Percentiles rank a stretch among this genome's conserved stretches.
phyloP scores from a whole-genome alignment of 768 basidiomycete species.

The Rhizopogon rudus region DNA sequence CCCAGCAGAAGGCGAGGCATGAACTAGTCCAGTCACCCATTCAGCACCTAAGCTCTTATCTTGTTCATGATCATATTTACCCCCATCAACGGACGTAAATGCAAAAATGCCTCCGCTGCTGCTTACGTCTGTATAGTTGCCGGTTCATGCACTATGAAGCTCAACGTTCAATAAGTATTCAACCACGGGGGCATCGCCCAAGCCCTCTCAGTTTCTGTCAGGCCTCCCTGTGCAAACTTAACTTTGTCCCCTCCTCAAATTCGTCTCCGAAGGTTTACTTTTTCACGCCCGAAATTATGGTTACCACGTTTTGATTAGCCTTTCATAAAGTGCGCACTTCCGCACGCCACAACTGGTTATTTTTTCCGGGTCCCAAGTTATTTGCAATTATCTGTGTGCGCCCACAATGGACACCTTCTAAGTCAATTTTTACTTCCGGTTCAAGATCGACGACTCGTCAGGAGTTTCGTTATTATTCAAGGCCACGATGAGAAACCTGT shows the following conservation, averaged over 20 bases:
- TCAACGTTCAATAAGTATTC: too few relatives aligned
- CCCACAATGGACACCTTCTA: not conserved
- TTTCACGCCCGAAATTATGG: not conserved
- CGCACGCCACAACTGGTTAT: not conserved
- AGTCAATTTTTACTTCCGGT: not conserved
- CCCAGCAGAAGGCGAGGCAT: not conserved
- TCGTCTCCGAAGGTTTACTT: not conserved
- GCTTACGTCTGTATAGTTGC: not conserved
- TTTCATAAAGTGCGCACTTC: not conserved
- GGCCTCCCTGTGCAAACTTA: not conserved
- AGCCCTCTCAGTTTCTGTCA: not conserved
- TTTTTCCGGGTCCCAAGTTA: not conserved
- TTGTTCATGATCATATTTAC: not conserved
- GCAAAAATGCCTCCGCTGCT: not conserved
- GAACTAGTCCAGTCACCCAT: too few relatives aligned
- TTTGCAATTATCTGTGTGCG: not conserved
- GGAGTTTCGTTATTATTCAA: too few relatives aligned
- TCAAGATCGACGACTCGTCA: not conserved
- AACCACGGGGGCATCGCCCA: not conserved
- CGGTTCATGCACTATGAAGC: not conserved
- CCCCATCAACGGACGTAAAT: not conserved
- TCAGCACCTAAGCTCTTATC: not conserved
- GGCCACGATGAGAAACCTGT: too few relatives aligned
- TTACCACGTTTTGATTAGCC: not conserved
- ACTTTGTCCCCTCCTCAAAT: slow-evolving; percentile 1